Evolutionary conservation across 148 eudicot genomes (phyloP).

Genomic region (Euryodendron excelsum): DNA sequence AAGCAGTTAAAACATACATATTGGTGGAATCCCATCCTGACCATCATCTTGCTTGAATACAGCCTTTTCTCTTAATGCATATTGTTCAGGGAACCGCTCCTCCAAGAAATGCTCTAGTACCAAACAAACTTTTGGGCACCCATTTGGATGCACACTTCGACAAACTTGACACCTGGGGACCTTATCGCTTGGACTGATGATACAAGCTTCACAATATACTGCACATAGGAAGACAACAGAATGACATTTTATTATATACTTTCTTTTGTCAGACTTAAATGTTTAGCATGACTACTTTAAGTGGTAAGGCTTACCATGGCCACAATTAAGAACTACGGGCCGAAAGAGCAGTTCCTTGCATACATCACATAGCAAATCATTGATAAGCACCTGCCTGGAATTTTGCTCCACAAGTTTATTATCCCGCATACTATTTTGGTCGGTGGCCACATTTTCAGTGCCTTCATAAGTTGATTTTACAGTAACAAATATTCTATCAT

Average conservation of each 20-base stretch:
- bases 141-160: conserved; percentile 55
- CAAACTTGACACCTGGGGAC: conserved; percentile 55
- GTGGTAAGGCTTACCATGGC: conserved; percentile 53
- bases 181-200: conserved; percentile 33
- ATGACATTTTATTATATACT: neutral
- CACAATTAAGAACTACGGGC: conserved; percentile 76
- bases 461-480: neutral
- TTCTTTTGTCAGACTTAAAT: neutral
- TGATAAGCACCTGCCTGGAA: conserved; percentile 25
- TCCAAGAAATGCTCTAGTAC: conserved; percentile 56
- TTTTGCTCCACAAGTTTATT: neutral
- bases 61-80: conserved; percentile 36
- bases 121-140: conserved; percentile 58
- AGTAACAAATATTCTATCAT: conserved; percentile 9
- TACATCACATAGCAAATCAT: conserved; percentile 50
- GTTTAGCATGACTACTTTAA: neutral
- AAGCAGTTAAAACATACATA: conserved; percentile 24
- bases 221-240: conserved; percentile 9
- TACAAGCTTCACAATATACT: conserved; percentile 70
- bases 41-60: conserved; percentile 15
- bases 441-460: neutral
- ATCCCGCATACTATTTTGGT: conserved; percentile 15
- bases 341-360: conserved; percentile 59
- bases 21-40: conserved; percentile 31
- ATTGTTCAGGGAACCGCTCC: conserved; percentile 53